Base-by-base conservation (phyloP, 2,329 filamentous ascomycete genomes). In the Colletotrichum truncatum region DNA sequence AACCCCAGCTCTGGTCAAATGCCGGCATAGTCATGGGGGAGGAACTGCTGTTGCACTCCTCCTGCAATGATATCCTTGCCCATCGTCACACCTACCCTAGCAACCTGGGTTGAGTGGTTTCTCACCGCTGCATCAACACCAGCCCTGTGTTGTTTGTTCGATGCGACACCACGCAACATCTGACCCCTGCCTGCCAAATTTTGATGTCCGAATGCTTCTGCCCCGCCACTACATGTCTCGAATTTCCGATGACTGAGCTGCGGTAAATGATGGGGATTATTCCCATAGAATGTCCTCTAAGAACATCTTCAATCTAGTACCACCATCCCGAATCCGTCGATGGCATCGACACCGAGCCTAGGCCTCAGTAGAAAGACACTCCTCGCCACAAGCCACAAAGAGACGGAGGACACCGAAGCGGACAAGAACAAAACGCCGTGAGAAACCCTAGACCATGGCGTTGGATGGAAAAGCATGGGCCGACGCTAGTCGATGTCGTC, bases 401-500 rank as follows among this genome's bases (percentile, higher is more conserved):
- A 32, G 23, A 57, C 1, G 41, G 6, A 34, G 41, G 25, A 65
- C 57, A 65, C 61, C 26, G 57, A 49, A 32, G 45, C 16, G 10
- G 21, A 26, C 49, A 25, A 51, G 49, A 36, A 48, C 38, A 18
- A 36, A 10, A 55, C 28, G 25, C 39, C 38, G 51, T 51, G 23
- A 54, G 28, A 53, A 48, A 45, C 36, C 58, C 58, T 18, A 55
- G 58, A 14, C 51, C 60, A 46, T 66, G 23, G 57, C 49, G 43
- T 62, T 36, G 57, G 36, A 65, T 30, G 5, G 25, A 23, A 32
- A 56, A 51, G 34, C 51, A 45, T 51, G 49, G 39, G 11, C 57
- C 49, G 32, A 25, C 63, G 63, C 63, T 66, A 66, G 58, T 39
- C 16, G 43, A 36, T 51, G 18, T 63, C 57, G 49, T 51, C 51